Base-by-base conservation (phyloP, 306 rosid species). In the Prunus dulcis region DNA sequence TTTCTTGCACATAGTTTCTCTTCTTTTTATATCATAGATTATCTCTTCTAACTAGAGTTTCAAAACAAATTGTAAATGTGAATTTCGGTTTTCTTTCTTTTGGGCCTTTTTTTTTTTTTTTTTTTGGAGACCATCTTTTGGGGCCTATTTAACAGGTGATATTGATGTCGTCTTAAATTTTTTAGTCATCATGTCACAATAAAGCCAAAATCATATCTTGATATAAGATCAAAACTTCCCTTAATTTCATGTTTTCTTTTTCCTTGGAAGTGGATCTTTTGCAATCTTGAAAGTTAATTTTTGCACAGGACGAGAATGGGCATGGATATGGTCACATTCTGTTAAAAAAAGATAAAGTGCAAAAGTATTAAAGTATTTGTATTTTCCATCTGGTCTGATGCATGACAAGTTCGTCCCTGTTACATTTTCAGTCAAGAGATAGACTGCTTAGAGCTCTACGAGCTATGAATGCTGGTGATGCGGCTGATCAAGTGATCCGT, bases 391-490 rank as follows among this genome's bases (percentile, higher is more conserved):
- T 69, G 69, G 49, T 23, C 22, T 74, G 8, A 15, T 67, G 62
- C 79, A 80, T 86, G 78, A 81, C 51, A 64, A 69, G 74, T 86
- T 83, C 23, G 28, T 56, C 66, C 71, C 43, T 66, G 20, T 65
- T 56, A 27, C 56, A 53, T 79, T 86, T 83, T 69, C 96, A 95
- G 99, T 85, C 96, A 34, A 92, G 97, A 84, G 99, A 95, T 67
- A 88, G 85, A 77, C 84, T 95, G 83, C 61, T 91, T 71, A 87
- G 88, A 89, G 89, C 88, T 79, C 86, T 95, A 74, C 89, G 99
- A 71, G 89, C 90, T 75, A 90, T 95, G 87, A 89, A 89, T 89
- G 97, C 96, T 23, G 99, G 97, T 68, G 99, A 95, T 71, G 97
- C 97, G 30, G 93, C 92, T 51, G 99, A 95, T 88, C 99, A 92